These are phyloP conservation scores for Ilex asprella DNA, from an alignment of 257 asterid genomes.

Conservation along the genomic window DNA sequence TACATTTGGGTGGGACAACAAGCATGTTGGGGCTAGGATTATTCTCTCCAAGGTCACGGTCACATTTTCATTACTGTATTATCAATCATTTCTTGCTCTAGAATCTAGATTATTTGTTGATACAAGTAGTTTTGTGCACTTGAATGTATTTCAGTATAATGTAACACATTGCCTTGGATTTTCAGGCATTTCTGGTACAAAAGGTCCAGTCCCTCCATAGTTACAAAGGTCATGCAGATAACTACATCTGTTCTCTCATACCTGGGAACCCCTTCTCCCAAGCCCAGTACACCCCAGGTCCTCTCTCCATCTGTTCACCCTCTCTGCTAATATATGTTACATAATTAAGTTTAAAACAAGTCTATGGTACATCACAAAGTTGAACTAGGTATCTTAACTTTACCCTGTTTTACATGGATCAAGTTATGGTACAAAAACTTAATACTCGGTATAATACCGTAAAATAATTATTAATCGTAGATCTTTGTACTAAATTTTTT, in stretches of 20 bases:
- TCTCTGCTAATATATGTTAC: neutral
- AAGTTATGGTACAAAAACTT: no score
- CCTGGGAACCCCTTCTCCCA: conserved; percentile 73
- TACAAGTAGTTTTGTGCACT: neutral
- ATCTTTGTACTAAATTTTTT: no score
- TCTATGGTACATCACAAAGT: no score
- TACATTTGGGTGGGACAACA: conserved; percentile 97
- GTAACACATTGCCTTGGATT: neutral
- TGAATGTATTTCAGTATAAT: no score
- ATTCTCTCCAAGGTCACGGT: conserved; percentile 92
- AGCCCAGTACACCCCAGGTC: conserved; percentile 87
- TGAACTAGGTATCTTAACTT: no score
- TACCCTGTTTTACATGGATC: no score
- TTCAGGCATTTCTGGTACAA: conserved; percentile 88
- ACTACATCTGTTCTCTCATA: conserved; percentile 77
- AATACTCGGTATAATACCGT: no score
- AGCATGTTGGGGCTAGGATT: conserved; percentile 95
- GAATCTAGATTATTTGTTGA: neutral
- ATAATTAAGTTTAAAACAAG: neutral
- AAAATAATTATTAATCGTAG: no score
- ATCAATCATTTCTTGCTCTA: neutral
- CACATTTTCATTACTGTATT: neutral
- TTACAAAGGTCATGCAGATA: conserved; percentile 90
- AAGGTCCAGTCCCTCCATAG: conserved; percentile 78
- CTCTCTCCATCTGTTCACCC: neutral